Evolutionary conservation across 345 rosid genomes (phyloP).

Genomic region (Pseudoturritis turrita): DNA sequence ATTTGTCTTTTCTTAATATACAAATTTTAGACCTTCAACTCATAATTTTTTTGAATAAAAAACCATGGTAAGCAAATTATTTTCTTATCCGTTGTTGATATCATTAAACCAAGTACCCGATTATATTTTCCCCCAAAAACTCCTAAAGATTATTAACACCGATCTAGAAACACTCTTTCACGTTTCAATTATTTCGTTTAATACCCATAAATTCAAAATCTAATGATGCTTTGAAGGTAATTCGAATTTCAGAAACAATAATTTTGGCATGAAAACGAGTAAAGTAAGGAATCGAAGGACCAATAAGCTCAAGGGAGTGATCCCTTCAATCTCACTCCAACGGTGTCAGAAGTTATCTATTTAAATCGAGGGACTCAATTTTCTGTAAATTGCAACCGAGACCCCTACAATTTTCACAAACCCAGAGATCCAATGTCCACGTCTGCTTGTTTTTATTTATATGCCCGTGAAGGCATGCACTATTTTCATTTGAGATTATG

Average conservation of each 20-base stretch:
- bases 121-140: no score
- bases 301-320: not conserved
- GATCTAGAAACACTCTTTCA: no score
- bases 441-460: not conserved
- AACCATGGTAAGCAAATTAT: no score
- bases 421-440: not conserved
- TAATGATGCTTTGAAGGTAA: not conserved
- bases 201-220: not conserved
- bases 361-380: not conserved
- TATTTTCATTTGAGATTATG: no score
- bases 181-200: not conserved
- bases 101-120: no score
- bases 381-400: not conserved
- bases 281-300: not conserved
- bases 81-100: no score
- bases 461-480: not conserved
- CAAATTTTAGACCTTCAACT: no score
- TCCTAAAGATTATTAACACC: no score
- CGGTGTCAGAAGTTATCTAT: not conserved
- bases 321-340: slow-evolving; percentile 16
- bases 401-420: not conserved
- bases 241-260: not conserved
- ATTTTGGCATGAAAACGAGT: not conserved
- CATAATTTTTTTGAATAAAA: no score
- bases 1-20: no score